A percentile compares a stretch with the other conserved stretches of the same genome.
phyloP scores from a whole-genome alignment of 2,329 filamentous ascomycete genomes.

The Graphilbum ipis-grandicollis region DNA sequence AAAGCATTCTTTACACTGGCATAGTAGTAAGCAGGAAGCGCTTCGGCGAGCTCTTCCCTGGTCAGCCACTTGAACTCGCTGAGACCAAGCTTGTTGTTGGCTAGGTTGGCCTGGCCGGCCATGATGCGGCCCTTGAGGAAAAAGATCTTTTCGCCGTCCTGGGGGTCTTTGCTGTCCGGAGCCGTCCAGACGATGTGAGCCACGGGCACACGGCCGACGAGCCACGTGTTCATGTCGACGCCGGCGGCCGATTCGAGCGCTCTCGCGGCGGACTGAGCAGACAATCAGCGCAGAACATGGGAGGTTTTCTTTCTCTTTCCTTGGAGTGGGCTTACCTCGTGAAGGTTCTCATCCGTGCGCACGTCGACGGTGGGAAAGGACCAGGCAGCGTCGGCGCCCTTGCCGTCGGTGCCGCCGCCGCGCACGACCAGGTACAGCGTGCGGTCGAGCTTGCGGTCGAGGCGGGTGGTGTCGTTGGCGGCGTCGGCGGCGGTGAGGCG shows the following conservation, averaged over 20 bases:
- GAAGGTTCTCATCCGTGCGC: constrained; percentile 54
- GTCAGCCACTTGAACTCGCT: constrained; percentile 84
- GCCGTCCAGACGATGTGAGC: constrained; percentile 50
- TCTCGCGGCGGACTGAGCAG: constrained; percentile 68
- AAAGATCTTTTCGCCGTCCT: constrained; percentile 67
- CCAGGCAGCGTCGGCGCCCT: constrained; percentile 56
- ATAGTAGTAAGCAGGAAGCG: constrained; percentile 54
- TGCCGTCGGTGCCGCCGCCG: too few relatives aligned
- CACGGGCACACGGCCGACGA: constrained; percentile 78
- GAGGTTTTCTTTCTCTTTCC: not conserved
- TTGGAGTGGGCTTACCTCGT: constrained; percentile 45
- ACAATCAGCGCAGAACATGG: not conserved
- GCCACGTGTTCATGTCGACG: constrained; percentile 97
- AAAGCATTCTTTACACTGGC: constrained; percentile 67
- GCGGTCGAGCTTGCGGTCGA: constrained; percentile 55
- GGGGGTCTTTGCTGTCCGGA: constrained; percentile 15
- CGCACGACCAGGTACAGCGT: constrained; percentile 82
- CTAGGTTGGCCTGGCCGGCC: constrained; percentile 81
- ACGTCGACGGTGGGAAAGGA: constrained; percentile 63
- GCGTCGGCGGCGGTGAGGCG: constrained; percentile 60
- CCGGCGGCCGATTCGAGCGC: constrained; percentile 64
- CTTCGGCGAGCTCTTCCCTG: constrained; percentile 65
- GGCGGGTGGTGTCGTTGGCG: constrained; percentile 53
- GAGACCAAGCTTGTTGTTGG: constrained; percentile 52
- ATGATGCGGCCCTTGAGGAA: constrained; percentile 95